Percentiles rank a stretch among this genome's conserved stretches.
phyloP scores from a whole-genome alignment of 1,139 yeast species.

The Pichia sp. region DNA sequence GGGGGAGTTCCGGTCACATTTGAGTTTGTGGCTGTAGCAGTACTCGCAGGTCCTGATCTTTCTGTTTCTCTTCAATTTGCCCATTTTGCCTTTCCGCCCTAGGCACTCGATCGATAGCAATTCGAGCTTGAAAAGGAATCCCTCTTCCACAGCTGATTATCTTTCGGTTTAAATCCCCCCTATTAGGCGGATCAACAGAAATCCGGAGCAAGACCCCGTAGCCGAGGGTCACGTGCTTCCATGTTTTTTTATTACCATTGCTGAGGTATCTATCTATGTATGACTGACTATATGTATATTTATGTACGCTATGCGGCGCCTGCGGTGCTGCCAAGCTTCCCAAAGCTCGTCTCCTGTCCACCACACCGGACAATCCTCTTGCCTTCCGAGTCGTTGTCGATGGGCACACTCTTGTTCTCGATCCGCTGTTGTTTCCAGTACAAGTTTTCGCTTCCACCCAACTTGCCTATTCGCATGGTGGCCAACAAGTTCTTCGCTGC shows the following conservation, averaged over 20 bases:
- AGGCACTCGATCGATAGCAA: neutral
- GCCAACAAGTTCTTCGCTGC: conserved; percentile 70
- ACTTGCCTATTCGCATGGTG: conserved; percentile 69
- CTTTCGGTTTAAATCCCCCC: neutral
- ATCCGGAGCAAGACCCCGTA: neutral
- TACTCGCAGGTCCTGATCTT: conserved; percentile 34
- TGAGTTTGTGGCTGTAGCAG: conserved; percentile 40
- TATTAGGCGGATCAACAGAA: neutral
- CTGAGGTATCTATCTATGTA: too few species aligned
- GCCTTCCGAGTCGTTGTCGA: conserved; percentile 49
- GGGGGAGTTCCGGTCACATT: conserved; percentile 38
- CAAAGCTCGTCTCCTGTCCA: conserved; percentile 49
- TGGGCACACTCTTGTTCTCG: conserved; percentile 53
- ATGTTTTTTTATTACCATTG: neutral
- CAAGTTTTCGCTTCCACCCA: conserved; percentile 77
- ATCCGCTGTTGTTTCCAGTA: conserved; percentile 67
- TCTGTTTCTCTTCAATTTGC: conserved; percentile 17
- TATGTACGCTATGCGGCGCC: conserved; percentile 35
- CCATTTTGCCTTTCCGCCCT: conserved; percentile 9
- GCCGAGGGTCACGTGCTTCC: neutral
- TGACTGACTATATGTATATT: neutral
- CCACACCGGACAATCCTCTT: conserved; percentile 56
- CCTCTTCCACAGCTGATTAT: neutral
- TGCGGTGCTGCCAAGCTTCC: conserved; percentile 37
- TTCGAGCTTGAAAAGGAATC: too few species aligned